phyloP scores from a whole-genome alignment of 345 rosid genomes.

The Eucalyptus pauciflora region DNA sequence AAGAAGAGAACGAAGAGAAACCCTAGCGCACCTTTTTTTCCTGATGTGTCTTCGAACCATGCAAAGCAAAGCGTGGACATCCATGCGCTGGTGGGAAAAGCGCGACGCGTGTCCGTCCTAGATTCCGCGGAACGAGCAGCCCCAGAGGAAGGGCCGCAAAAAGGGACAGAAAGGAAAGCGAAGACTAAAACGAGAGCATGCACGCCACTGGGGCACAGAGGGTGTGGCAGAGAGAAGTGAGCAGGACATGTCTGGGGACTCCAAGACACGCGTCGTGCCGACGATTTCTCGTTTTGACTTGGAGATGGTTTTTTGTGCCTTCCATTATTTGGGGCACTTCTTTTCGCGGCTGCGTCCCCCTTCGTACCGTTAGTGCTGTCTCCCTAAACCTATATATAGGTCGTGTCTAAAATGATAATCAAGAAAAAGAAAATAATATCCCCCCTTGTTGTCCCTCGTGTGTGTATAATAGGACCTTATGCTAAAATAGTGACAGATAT shows the following conservation, averaged over 20 bases:
- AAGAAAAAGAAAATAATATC: not conserved
- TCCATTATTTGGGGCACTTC: not conserved
- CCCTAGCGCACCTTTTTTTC: not conserved
- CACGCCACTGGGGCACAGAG: not conserved
- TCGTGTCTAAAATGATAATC: not conserved
- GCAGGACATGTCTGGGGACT: not conserved
- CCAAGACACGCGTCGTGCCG: not conserved
- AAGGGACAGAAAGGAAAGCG: too few relatives aligned
- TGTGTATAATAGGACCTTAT: not conserved
- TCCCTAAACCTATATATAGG: not conserved
- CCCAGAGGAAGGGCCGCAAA: not conserved
- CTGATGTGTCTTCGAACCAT: not conserved
- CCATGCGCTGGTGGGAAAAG: not conserved
- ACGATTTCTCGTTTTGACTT: not conserved
- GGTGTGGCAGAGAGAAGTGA: not conserved
- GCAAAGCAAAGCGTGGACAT: not conserved
- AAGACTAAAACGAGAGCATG: not conserved
- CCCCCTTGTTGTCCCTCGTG: not conserved
- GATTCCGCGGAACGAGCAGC: not conserved
- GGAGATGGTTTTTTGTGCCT: not conserved
- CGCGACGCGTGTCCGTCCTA: not conserved
- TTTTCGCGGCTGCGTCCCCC: not conserved
- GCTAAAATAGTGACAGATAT: not conserved
- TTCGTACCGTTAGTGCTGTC: not conserved
- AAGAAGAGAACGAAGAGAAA: not conserved